Percentiles rank a stretch among this genome's conserved stretches.
Conservation (phyloP, 1,284 basidiomycete species). For the Papiliotrema flavescens region DNA sequence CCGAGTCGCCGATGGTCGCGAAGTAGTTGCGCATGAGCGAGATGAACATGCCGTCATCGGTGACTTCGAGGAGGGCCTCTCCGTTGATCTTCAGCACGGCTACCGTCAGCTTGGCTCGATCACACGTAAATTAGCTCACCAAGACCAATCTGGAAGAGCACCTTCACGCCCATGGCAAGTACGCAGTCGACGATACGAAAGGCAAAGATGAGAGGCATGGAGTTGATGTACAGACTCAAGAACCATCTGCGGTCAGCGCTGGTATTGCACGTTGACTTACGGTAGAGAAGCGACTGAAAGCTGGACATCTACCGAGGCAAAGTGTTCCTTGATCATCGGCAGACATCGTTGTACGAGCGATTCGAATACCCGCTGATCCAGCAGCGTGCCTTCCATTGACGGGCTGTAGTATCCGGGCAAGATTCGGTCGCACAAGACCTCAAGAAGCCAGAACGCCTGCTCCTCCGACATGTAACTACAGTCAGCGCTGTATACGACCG, state of each 20-base stretch:
- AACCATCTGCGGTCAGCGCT: conserved; percentile 65
- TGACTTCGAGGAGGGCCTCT: conserved; percentile 86
- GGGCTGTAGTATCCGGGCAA: conserved; percentile 97
- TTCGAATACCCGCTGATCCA: conserved; percentile 98
- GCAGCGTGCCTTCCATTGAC: conserved; percentile 96
- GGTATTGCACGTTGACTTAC: conserved; percentile 12
- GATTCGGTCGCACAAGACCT: conserved; percentile 90
- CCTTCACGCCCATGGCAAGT: conserved; percentile 98
- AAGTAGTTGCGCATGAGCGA: conserved; percentile 95
- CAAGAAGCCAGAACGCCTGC: conserved; percentile 96
- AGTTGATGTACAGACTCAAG: conserved; percentile 92
- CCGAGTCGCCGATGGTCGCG: conserved; percentile 85
- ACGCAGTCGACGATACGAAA: conserved; percentile 99
- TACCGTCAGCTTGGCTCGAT: conserved; percentile 33
- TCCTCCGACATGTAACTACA: conserved; percentile 96
- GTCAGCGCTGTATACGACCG: conserved; percentile 9
- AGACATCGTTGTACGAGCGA: conserved; percentile 86
- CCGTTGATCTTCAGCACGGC: conserved; percentile 99
- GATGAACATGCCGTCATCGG: conserved; percentile 96
- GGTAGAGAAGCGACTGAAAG: conserved; percentile 94
- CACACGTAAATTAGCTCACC: conserved; percentile 22
- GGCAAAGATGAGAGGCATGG: conserved; percentile 98
- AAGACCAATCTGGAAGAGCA: conserved; percentile 75
- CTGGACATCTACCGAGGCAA: conserved; percentile 87
- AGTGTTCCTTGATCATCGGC: conserved; percentile 92